Conservation (phyloP, 225 moss, liverwort and hornwort genomes). For the Asterella californica region DNA sequence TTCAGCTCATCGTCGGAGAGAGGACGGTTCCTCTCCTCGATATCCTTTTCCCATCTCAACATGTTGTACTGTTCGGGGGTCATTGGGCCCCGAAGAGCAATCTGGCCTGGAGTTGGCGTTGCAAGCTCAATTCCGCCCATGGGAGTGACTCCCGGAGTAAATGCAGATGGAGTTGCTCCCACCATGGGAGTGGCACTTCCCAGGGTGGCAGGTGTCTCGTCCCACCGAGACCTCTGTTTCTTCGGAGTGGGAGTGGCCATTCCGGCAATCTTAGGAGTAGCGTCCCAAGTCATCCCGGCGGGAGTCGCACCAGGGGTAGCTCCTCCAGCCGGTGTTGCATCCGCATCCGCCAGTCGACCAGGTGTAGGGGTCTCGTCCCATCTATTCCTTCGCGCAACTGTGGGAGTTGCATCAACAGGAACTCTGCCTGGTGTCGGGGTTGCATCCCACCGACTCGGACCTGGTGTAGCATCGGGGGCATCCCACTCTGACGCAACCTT, state of each 20-base stretch:
- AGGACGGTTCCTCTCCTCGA: conserved; percentile 95
- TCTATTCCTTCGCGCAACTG: conserved; percentile 77
- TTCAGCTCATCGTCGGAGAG: conserved; percentile 89
- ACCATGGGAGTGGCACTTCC: conserved; percentile 94
- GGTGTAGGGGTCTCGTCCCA: conserved; percentile 99
- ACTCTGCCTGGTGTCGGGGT: conserved; percentile 91
- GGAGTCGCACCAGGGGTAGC: conserved; percentile 93
- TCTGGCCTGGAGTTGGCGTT: conserved; percentile 98
- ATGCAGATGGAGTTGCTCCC: conserved; percentile 82
- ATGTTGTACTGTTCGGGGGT: conserved; percentile 99
- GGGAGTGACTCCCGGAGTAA: conserved; percentile 95
- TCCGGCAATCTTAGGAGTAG: conserved; percentile 89
- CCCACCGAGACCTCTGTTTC: conserved; percentile 99
- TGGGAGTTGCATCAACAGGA: conserved; percentile 84
- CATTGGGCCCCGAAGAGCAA: conserved; percentile 94
- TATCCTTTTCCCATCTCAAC: conserved; percentile 99
- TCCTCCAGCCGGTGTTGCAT: conserved; percentile 92
- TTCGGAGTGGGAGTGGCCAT: conserved; percentile 97
- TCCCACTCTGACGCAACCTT: conserved; percentile 95
- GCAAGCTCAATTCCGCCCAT: conserved; percentile 94
- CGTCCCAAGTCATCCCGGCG: conserved; percentile 99
- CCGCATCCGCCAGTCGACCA: conserved; percentile 82
- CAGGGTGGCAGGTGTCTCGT: conserved; percentile 97
- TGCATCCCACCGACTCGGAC: conserved; percentile 96
- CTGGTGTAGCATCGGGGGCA: conserved; percentile 87